Evolutionary conservation across 202 grass and related monocot genomes (phyloP), one percentile per base, ranked within the genome.

Genomic region (Zizania palustris): DNA sequence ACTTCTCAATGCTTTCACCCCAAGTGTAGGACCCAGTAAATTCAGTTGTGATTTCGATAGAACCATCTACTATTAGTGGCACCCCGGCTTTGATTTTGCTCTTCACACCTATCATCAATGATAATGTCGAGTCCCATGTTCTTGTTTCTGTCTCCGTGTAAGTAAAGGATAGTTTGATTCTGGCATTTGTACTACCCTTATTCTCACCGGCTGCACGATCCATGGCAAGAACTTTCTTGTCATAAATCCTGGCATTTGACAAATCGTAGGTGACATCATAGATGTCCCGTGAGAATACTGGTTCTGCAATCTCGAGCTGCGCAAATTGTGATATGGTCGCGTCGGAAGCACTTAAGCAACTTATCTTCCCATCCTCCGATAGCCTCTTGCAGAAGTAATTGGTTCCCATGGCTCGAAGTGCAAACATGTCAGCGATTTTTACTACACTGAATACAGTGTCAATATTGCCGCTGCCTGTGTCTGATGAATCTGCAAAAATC

Each of bases 361-460:
- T 13, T 21, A 7, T 22, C 35, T 42, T 14, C 5, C 69, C 18
- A 13, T 41, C 36, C 4, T 4, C 42, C 11, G 70, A 28, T 1
- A 73, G 4, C 71, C 71, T 60, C 54, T 34, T 60, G 10, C 71
- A 74, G 4, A 74, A 60, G 0, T 44, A 1, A 4, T 35, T n/a
- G 71, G 60, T 74, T 11, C 70, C 53, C 37, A 8, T 6, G 70
- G 42, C 59, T n/a, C n/a, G n/a, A n/a, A n/a, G n/a, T n/a, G n/a
- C n/a, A n/a, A n/a, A n/a, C n/a, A n/a, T n/a, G n/a, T n/a, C n/a
- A n/a, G n/a, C n/a, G n/a, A n/a, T n/a, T n/a, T n/a, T n/a, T n/a
- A 45, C 44, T 6, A 41, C 67, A 36, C 67, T 43, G 78, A 81
- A 81, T 19, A 28, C 45, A 11, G 67, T 72, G 68, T 72, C 36